A percentile compares a stretch with the other conserved stretches of the same genome.
Conservation (phyloP, 495 filamentous ascomycete species). For the Pseudoneurospora amorphoporcata region DNA sequence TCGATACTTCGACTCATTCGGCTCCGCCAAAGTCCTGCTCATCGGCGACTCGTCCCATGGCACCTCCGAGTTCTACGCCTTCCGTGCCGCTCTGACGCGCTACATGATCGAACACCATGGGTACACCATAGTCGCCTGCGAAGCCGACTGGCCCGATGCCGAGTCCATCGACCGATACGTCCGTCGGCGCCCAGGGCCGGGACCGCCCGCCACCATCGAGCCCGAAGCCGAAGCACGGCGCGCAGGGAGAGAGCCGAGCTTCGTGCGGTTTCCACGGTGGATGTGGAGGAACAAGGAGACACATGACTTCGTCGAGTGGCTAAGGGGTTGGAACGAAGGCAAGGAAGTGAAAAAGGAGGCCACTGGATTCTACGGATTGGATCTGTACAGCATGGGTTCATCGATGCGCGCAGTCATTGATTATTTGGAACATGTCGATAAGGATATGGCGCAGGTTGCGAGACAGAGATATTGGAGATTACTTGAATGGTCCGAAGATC, state of each 20-base stretch:
- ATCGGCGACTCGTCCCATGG: slow-evolving; percentile 50
- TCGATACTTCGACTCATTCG: slow-evolving; percentile 33
- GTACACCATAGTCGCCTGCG: slow-evolving; percentile 45
- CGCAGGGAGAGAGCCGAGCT: slow-evolving; percentile 28
- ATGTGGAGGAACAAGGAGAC: slow-evolving; percentile 53
- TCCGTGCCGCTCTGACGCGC: slow-evolving; percentile 46
- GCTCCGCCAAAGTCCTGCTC: slow-evolving; percentile 33
- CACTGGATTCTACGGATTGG: slow-evolving; percentile 44
- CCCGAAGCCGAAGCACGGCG: slow-evolving; percentile 1
- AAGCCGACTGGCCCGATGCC: slow-evolving; percentile 52
- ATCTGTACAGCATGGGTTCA: slow-evolving; percentile 44
- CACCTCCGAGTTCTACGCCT: slow-evolving; percentile 49
- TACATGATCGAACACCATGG: slow-evolving; percentile 42
- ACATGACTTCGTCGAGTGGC: slow-evolving; percentile 48
- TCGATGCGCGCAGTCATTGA: slow-evolving; percentile 43
- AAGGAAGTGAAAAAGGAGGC: slow-evolving; percentile 21
- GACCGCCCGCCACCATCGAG: slow-evolving; percentile 19
- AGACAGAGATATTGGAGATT: slow-evolving; percentile 38
- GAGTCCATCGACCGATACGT: slow-evolving; percentile 49
- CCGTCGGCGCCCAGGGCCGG: slow-evolving; percentile 27
- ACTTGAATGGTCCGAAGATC: slow-evolving; percentile 43
- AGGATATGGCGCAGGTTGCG: slow-evolving; percentile 34
- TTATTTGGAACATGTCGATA: slow-evolving; percentile 43
- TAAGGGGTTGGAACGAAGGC: slow-evolving; percentile 35
- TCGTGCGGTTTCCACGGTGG: slow-evolving; percentile 49